These are phyloP conservation scores for Starmerella powellii DNA, from an alignment of 805 yeast species.

Conservation along the genomic window DNA sequence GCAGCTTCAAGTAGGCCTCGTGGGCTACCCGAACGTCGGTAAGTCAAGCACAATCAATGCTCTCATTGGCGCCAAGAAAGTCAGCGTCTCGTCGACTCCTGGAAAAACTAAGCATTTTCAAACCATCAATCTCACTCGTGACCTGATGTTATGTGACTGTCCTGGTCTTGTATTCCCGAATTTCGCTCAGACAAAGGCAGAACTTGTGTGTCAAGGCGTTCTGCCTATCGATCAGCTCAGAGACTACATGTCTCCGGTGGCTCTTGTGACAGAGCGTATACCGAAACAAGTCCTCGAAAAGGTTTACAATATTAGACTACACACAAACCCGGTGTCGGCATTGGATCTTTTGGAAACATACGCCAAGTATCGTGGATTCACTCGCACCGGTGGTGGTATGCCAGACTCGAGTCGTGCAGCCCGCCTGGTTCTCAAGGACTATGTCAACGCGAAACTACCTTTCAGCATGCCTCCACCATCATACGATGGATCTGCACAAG, in stretches of 20 bases:
- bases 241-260: slow-evolving; percentile 80
- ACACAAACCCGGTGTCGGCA: slow-evolving; percentile 60
- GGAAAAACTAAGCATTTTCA: slow-evolving; percentile 99
- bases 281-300: slow-evolving; percentile 87
- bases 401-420: slow-evolving; percentile 96
- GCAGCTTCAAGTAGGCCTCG: slow-evolving; percentile 79
- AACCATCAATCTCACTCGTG: slow-evolving; percentile 73
- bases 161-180: slow-evolving; percentile 99
- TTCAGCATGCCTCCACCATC: slow-evolving; percentile 83
- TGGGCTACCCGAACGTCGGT: slow-evolving; percentile 95
- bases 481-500: slow-evolving; percentile 41
- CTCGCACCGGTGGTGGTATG: slow-evolving; percentile 84
- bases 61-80: slow-evolving; percentile 88
- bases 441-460: slow-evolving; percentile 79
- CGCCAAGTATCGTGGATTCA: slow-evolving; percentile 92
- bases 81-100: slow-evolving; percentile 96
- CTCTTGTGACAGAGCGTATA: slow-evolving; percentile 72
- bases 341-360: slow-evolving; percentile 81
- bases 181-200: slow-evolving; percentile 92
- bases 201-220: slow-evolving; percentile 96
- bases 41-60: slow-evolving; percentile 98
- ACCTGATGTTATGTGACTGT: slow-evolving; percentile 88
- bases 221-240: slow-evolving; percentile 93
- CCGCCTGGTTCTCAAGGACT: slow-evolving; percentile 83
- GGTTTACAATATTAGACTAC: slow-evolving; percentile 81